A percentile compares a stretch with the other conserved stretches of the same genome.
These are phyloP conservation scores for Volvox africanus DNA, from an alignment of 139 green algal species.

Conservation along the genomic window DNA sequence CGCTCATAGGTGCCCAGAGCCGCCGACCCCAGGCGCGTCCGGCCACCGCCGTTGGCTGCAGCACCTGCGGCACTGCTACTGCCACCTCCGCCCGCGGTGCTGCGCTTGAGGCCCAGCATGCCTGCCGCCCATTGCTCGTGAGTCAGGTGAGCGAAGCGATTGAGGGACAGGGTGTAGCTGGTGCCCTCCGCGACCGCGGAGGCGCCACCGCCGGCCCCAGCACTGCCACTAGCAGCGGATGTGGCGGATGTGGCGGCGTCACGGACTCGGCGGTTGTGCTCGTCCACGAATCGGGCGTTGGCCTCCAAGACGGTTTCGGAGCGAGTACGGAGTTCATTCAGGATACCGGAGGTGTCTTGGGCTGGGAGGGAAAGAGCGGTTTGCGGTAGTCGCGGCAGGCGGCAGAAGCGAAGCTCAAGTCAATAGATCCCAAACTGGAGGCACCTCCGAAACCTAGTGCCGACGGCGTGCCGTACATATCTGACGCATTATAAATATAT, in stretches of 20 bases:
- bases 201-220: not conserved
- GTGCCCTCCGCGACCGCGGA: not conserved
- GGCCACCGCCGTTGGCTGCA: too few species aligned
- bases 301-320: not conserved
- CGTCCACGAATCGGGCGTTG: not conserved
- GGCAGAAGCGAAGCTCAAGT: too few species aligned
- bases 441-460: too few species aligned
- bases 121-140: slow-evolving; percentile 35
- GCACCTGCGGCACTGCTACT: not conserved
- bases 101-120: slow-evolving; percentile 8
- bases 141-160: slow-evolving; percentile 25
- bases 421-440: too few species aligned
- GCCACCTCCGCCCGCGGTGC: not conserved
- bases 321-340: not conserved
- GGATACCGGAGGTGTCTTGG: not conserved
- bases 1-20: not conserved
- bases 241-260: not conserved
- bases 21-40: not conserved
- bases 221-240: not conserved
- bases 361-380: too few species aligned
- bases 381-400: too few species aligned
- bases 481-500: too few species aligned
- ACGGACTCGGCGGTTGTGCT: not conserved
- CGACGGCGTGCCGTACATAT: too few species aligned
- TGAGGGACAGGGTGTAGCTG: slow-evolving; percentile 38